A percentile compares a stretch with the other conserved stretches of the same genome.
Conservation (phyloP, 176 grass and related monocot genomes). For the Ananas comosus region DNA sequence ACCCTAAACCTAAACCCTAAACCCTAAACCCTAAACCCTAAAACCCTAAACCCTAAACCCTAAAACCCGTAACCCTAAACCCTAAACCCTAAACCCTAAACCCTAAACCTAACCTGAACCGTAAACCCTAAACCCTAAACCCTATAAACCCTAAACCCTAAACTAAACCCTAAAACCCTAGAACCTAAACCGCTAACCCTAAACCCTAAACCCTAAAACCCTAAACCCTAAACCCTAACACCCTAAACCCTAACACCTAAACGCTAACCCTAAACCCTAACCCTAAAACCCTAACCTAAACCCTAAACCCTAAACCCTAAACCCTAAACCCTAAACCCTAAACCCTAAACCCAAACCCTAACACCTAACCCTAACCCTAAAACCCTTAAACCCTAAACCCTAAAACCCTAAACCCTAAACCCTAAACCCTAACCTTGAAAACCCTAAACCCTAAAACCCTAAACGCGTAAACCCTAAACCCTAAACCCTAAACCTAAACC, state of each 20-base stretch:
- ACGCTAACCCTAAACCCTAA: constrained; percentile 11
- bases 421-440: constrained; percentile 15
- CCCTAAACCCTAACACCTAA: constrained; percentile 20
- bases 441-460: constrained; percentile 19
- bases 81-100: constrained; percentile 20
- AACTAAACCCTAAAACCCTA: too few species aligned
- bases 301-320: constrained; percentile 4
- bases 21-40: constrained; percentile 2
- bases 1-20: not conserved
- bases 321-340: constrained; percentile 1
- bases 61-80: constrained; percentile 11
- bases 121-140: constrained; percentile 21
- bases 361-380: constrained; percentile 10
- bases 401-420: constrained; percentile 8
- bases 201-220: constrained; percentile 12
- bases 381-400: constrained; percentile 15
- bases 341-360: constrained; percentile 8
- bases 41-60: constrained; percentile 13
- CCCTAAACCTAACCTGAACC: constrained; percentile 16
- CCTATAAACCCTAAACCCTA: constrained; percentile 20
- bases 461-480: constrained; percentile 23
- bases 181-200: constrained; percentile 18
- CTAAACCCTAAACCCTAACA: constrained; percentile 12
- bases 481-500: constrained; percentile 20
- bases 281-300: constrained; percentile 10